Base-by-base conservation (phyloP, 2,329 filamentous ascomycete genomes). In the Epichloe gansuensis region DNA sequence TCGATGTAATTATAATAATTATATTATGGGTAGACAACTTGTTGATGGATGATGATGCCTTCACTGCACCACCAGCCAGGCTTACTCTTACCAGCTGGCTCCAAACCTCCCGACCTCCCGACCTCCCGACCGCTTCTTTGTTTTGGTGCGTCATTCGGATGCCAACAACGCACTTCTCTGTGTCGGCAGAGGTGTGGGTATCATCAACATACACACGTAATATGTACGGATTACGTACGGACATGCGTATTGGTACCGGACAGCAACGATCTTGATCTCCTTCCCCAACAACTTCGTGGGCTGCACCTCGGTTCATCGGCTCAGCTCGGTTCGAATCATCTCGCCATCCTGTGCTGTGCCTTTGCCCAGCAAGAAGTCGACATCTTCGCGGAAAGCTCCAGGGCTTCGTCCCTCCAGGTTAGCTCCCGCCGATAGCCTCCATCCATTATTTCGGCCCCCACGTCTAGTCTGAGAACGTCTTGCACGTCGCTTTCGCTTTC, bases 271-370 rank as follows among this genome's bases (percentile, higher is more conserved):
- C 40, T 49, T 34, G 27, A 44, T 52, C 50, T 39, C 15, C 31
- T 39, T 51, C 13, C 6, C 13, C 51, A 48, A 42, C 45, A 48
- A 42, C 45, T 49, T 46, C 11, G 51, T 13, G 23, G 21, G 17
- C 13, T 12, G 21, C 42, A 41, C 39, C 31, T 52, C 51, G 51
- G 51, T 17, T n/a, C 39, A 48, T 52, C 50, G 40, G 45, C 46
- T 21, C 25, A 34, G 45, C 50, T 52, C 39, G 39, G 45, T 42
- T 39, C 39, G n/a, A 25, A 25, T 34, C 15, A 15, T 23, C 15
- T 49, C 17, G 25, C 47, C 17, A n/a, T 40, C 23, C 23, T 23
- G 23, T 23, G 3, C 3, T 21, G 23, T 23, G 23, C 23, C 42
- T 27, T 44, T 21, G 42, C 13, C 34, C 41, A 25, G 21, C 41